These are phyloP conservation scores for Fusarium nematophilum DNA, from an alignment of 2,329 filamentous ascomycete genomes.

Conservation along the genomic window DNA sequence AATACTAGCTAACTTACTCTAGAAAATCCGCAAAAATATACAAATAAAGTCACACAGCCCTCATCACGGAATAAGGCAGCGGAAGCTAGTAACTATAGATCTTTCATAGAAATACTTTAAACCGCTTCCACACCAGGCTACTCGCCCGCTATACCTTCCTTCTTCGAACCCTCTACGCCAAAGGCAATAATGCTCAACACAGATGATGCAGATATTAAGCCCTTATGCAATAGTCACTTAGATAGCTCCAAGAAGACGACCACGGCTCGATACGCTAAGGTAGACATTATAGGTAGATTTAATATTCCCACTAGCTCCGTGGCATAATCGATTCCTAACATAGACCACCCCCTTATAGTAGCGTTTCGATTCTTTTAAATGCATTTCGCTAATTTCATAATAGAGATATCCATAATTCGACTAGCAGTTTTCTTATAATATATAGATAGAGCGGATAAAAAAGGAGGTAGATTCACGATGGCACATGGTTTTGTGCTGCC, in stretches of 20 bases:
- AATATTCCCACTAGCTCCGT: background rate
- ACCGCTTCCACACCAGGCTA: conserved; percentile 8
- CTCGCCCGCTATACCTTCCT: conserved; percentile 24
- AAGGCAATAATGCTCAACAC: conserved; percentile 37
- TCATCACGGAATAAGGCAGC: conserved; percentile 15
- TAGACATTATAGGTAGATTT: background rate
- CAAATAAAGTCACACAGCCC: background rate
- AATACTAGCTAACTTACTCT: background rate
- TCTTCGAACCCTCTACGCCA: conserved; percentile 42
- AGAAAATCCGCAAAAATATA: background rate
- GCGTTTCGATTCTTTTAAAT: too few species aligned
- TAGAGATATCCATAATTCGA: too few species aligned
- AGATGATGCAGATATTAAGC: background rate
- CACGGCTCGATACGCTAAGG: background rate
- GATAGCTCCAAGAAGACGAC: background rate
- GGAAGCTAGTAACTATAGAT: conserved; percentile 19
- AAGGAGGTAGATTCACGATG: too few species aligned
- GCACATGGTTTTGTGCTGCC: background rate
- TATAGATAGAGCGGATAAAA: too few species aligned
- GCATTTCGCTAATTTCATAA: too few species aligned
- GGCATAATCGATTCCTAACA: too few species aligned
- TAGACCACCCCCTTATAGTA: too few species aligned
- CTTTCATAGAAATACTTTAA: conserved; percentile 13
- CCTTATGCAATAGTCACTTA: background rate
- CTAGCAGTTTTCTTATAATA: too few species aligned